Evolutionary conservation across 345 rosid genomes (phyloP), one percentile per base, ranked within the genome.

Genomic region (Laguncularia racemosa): DNA sequence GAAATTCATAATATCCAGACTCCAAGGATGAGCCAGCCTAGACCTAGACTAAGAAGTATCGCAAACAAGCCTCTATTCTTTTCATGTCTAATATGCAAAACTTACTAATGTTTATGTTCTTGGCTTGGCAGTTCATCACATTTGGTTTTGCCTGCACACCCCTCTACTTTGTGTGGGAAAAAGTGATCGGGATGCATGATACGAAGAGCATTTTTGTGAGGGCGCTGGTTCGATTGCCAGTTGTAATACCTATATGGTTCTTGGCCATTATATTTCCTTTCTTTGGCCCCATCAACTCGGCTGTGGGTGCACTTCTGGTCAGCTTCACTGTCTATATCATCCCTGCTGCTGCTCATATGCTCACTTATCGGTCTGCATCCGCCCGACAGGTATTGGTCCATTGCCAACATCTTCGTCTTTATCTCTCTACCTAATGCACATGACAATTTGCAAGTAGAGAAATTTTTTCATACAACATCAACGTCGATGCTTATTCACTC

Each of bases 261-360:
- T 67, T 88, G 66, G 96, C 96, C 51, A 88, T 88, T 48, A 73
- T 88, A 63, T 88, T 88, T 59, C 96, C 92, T 20, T 88, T 88
- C 82, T 88, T 88, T 9, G 96, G 96, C 13, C 96, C 96, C 47
- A 88, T 88, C 13, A 88, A 85, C 82, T 88, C 96, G 1, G 85
- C 96, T 28, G 96, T 88, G 46, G 93, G 93, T 20, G 76, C 96
- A 50, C 92, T 88, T 26, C 46, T 88, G 57, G 96, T 88, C 63
- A 88, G 84, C 76, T 88, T 88, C 82, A 88, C 96, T 0, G 96
- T 88, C 74, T 88, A 85, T 72, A 75, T 88, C 74, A 88, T 88
- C 72, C 96, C 96, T 50, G 72, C 92, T 44, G 59, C 80, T 20
- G 96, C 96, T 58, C 96, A 88, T 75, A 88, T 88, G 82, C 64